Percentiles rank a stretch among this genome's conserved stretches.
Evolutionary conservation across 1,284 basidiomycete species (phyloP).

Genomic region (Pisolithus thermaeus): DNA sequence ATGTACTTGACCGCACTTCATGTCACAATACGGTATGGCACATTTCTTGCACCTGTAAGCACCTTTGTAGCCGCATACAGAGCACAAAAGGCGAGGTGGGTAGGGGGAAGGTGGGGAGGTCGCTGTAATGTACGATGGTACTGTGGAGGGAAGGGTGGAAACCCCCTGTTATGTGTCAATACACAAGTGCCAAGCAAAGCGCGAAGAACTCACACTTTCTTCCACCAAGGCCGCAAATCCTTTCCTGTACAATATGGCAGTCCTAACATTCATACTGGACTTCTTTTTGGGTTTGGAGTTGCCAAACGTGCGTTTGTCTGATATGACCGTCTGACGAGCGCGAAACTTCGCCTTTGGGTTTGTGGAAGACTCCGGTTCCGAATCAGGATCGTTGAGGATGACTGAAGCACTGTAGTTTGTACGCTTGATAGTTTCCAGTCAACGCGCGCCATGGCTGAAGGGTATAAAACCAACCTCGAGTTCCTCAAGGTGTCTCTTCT

Average conservation of each 20-base stretch:
- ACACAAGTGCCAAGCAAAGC: background rate
- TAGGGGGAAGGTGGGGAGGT: constrained; percentile 40
- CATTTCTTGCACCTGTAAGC: constrained; percentile 57
- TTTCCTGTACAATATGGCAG: constrained; percentile 75
- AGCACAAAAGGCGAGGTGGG: constrained; percentile 53
- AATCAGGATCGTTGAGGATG: constrained; percentile 41
- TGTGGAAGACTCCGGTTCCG: constrained; percentile 26
- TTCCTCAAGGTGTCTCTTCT: constrained; percentile 71
- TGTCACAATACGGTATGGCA: constrained; percentile 53
- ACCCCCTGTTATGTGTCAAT: constrained; percentile 43
- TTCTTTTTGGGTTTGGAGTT: constrained; percentile 51
- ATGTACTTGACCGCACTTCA: constrained; percentile 50
- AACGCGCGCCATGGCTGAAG: background rate
- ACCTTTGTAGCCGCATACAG: constrained; percentile 67
- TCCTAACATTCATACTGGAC: constrained; percentile 72
- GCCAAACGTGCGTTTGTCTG: constrained; percentile 56
- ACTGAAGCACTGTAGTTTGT: constrained; percentile 67
- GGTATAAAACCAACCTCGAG: constrained; percentile 51
- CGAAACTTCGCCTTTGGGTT: constrained; percentile 48
- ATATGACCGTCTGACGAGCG: constrained; percentile 60
- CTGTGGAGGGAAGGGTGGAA: constrained; percentile 42
- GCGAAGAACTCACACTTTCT: constrained; percentile 60
- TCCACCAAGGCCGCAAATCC: constrained; percentile 64
- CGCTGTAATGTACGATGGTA: constrained; percentile 56
- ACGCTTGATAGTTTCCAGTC: constrained; percentile 38